phyloP scores from a whole-genome alignment of 2,329 filamentous ascomycete genomes.

The Thielaviopsis musarum region DNA sequence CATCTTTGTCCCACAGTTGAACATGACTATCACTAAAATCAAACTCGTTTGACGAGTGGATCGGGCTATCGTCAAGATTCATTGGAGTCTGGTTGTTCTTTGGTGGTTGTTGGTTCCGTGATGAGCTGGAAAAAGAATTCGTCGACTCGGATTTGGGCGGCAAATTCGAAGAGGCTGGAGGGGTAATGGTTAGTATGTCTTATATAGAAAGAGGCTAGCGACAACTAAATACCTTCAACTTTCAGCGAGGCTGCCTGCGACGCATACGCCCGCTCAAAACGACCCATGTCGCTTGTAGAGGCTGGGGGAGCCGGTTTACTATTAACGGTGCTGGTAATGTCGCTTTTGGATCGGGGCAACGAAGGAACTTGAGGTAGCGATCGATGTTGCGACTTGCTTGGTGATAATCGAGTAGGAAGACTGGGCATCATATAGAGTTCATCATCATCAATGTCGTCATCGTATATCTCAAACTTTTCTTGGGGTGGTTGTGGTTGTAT shows the following conservation, averaged over 20 bases:
- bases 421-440: constrained; percentile 6
- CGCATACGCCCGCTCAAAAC: constrained; percentile 9
- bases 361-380: not conserved
- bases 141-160: not conserved
- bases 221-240: constrained; percentile 4
- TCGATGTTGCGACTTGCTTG: not conserved
- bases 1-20: constrained; percentile 28
- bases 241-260: constrained; percentile 6
- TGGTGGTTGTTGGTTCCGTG: not conserved
- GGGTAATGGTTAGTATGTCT: not conserved
- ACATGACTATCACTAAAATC: constrained; percentile 21
- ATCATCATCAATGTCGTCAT: constrained; percentile 13
- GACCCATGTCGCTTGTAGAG: not conserved
- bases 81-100: constrained; percentile 14
- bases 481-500: constrained; percentile 19
- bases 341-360: not conserved
- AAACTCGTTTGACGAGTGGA: constrained; percentile 20
- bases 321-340: not conserved
- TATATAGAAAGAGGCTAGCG: not conserved
- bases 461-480: constrained; percentile 15
- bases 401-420: constrained; percentile 6
- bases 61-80: constrained; percentile 24
- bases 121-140: not conserved
- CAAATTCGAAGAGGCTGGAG: not conserved
- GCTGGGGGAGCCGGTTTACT: not conserved